A percentile compares a stretch with the other conserved stretches of the same genome.
These are phyloP conservation scores for Carex pumila DNA, from an alignment of 176 grass and related monocot species.

Conservation along the genomic window DNA sequence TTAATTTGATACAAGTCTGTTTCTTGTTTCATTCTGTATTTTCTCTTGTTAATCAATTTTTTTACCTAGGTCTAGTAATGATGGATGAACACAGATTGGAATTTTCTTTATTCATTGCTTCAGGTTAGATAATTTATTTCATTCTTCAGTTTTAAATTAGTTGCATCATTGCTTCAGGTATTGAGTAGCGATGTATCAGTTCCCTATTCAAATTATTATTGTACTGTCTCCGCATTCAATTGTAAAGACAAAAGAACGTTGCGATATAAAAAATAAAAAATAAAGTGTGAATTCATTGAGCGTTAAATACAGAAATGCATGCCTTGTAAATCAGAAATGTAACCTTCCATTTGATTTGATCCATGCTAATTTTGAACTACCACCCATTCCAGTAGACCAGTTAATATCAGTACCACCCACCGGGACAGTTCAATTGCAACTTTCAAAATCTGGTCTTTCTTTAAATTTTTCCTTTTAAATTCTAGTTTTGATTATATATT, in stretches of 20 bases:
- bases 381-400: background rate
- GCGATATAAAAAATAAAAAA: background rate
- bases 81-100: constrained; percentile 17
- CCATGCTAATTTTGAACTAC: background rate
- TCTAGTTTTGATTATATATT: background rate
- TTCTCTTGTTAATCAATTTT: constrained; percentile 13
- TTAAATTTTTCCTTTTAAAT: background rate
- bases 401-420: too few relatives aligned
- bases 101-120: constrained; percentile 13
- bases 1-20: constrained; percentile 6
- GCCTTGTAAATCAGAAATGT: background rate
- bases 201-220: background rate
- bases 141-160: constrained; percentile 8
- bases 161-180: background rate
- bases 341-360: background rate
- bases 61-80: constrained; percentile 25
- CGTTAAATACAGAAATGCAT: background rate
- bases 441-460: background rate
- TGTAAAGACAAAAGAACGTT: background rate
- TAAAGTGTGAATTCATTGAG: background rate
- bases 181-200: background rate
- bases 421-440: too few relatives aligned
- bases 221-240: background rate
- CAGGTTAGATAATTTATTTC: background rate
- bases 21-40: constrained; percentile 18